phyloP scores from a whole-genome alignment of 805 yeast species.

The Kuraishia floccosa region DNA sequence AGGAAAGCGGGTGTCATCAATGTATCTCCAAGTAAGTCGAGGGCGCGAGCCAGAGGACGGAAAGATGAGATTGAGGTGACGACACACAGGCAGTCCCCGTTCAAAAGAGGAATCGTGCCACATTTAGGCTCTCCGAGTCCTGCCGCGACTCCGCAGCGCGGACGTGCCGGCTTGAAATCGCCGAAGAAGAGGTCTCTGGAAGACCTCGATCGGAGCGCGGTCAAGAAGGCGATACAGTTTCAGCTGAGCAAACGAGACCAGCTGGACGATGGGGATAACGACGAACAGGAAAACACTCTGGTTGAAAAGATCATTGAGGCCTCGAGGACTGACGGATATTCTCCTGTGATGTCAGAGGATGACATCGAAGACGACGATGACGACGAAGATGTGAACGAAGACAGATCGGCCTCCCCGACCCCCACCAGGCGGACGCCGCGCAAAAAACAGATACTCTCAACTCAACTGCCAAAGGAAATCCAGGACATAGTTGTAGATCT shows the following conservation, averaged over 20 bases:
- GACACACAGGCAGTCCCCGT: too few species aligned
- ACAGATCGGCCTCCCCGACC: too few species aligned
- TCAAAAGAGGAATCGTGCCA: constrained; percentile 1
- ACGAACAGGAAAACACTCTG: constrained; percentile 23
- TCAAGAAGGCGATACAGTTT: constrained; percentile 30
- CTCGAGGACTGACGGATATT: constrained; percentile 18
- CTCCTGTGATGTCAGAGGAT: constrained; percentile 4
- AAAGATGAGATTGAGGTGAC: too few species aligned
- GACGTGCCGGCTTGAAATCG: constrained; percentile 3
- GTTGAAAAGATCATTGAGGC: constrained; percentile 34
- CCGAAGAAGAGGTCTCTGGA: constrained; percentile 1
- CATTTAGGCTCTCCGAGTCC: not conserved
- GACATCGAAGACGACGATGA: constrained; percentile 5
- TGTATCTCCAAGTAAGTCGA: not conserved
- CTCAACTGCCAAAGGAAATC: too few species aligned
- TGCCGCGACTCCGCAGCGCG: not conserved
- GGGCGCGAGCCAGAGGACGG: constrained; percentile 1
- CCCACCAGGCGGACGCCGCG: too few species aligned
- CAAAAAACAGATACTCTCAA: too few species aligned
- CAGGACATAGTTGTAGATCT: too few species aligned
- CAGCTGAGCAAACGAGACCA: constrained; percentile 15
- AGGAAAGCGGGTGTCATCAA: constrained; percentile 1
- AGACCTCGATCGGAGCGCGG: constrained; percentile 30
- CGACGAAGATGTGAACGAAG: not conserved
- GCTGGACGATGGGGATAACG: constrained; percentile 19